Conservation (phyloP, 257 asterid genomes). For the Penstemon newberryi region DNA sequence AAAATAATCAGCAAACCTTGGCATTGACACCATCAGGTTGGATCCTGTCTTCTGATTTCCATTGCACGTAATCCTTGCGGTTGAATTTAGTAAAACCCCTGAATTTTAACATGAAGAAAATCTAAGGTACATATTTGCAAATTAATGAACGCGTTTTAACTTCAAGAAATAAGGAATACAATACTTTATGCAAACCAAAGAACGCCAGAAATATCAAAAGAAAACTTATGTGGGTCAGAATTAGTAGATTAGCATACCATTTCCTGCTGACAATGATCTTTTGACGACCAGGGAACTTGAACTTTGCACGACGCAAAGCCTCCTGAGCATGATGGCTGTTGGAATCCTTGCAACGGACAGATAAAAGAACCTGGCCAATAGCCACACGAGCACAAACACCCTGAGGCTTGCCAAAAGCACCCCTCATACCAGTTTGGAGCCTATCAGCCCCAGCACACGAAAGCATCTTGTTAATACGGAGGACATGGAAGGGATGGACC, state of each 20-base stretch:
- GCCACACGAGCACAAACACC: constrained; percentile 88
- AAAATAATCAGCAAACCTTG: background rate
- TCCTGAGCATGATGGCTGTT: constrained; percentile 79
- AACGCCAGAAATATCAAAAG: too few species aligned
- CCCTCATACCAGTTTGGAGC: constrained; percentile 94
- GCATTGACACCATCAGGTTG: constrained; percentile 20
- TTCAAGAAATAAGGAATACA: too few species aligned
- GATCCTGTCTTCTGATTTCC: constrained; percentile 22
- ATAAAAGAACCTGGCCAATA: constrained; percentile 81
- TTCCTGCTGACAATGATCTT: constrained; percentile 90
- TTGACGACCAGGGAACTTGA: constrained; percentile 89
- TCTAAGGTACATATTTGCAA: too few species aligned
- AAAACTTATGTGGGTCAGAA: background rate
- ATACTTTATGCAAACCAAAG: too few species aligned
- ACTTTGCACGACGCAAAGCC: constrained; percentile 88
- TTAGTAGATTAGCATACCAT: constrained; percentile 45
- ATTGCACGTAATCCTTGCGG: constrained; percentile 22
- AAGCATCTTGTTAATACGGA: constrained; percentile 82
- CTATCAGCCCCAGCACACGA: constrained; percentile 98
- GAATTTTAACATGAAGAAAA: background rate
- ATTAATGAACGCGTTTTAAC: too few species aligned
- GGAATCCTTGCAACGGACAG: constrained; percentile 79
- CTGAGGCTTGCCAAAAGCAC: constrained; percentile 90
- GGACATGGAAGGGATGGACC: constrained; percentile 84
- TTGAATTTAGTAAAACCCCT: constrained; percentile 27